Percentiles rank a stretch among this genome's conserved stretches.
These are phyloP conservation scores for Neonectria coccinea DNA, from an alignment of 2,329 filamentous ascomycete genomes.

Conservation along the genomic window DNA sequence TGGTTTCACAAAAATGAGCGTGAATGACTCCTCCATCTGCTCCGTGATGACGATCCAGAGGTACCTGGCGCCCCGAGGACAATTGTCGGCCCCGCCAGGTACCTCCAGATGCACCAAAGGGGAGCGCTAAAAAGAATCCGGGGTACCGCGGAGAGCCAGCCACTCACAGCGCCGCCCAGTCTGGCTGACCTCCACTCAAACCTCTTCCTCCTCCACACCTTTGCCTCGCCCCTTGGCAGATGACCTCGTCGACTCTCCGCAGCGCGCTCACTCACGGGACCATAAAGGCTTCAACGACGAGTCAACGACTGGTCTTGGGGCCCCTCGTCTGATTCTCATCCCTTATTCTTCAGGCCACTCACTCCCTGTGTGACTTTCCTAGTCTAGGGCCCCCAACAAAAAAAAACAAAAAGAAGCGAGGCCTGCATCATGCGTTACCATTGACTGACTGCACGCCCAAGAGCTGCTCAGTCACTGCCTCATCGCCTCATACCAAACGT, in stretches of 20 bases:
- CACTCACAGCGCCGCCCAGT: slow-evolving; percentile 34
- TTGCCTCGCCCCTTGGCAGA: slow-evolving; percentile 30
- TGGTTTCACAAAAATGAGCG: neutral
- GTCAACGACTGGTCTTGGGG: slow-evolving; percentile 11
- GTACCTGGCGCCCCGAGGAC: neutral
- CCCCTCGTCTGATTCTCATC: neutral
- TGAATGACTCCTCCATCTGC: slow-evolving; percentile 10
- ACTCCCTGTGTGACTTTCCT: slow-evolving; percentile 3
- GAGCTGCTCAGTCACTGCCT: slow-evolving; percentile 13
- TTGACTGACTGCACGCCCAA: slow-evolving; percentile 20
- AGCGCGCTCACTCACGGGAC: slow-evolving; percentile 39
- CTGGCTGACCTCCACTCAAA: slow-evolving; percentile 22
- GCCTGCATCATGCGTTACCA: slow-evolving; percentile 24
- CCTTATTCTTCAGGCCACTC: neutral
- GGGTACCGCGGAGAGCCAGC: slow-evolving; percentile 36
- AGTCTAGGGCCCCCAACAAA: slow-evolving; percentile 15
- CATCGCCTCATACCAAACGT: slow-evolving; percentile 2
- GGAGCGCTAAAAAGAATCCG: slow-evolving; percentile 35
- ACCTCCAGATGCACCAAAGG: slow-evolving; percentile 10
- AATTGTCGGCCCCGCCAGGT: slow-evolving; percentile 22
- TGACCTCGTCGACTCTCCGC: slow-evolving; percentile 43
- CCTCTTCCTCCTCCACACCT: slow-evolving; percentile 21
- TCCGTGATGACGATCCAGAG: slow-evolving; percentile 3
- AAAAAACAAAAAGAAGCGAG: neutral
- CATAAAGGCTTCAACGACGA: slow-evolving; percentile 13